Conservation (phyloP, 2,329 filamentous ascomycete species). For the Aspergillus novoparasiticus region DNA sequence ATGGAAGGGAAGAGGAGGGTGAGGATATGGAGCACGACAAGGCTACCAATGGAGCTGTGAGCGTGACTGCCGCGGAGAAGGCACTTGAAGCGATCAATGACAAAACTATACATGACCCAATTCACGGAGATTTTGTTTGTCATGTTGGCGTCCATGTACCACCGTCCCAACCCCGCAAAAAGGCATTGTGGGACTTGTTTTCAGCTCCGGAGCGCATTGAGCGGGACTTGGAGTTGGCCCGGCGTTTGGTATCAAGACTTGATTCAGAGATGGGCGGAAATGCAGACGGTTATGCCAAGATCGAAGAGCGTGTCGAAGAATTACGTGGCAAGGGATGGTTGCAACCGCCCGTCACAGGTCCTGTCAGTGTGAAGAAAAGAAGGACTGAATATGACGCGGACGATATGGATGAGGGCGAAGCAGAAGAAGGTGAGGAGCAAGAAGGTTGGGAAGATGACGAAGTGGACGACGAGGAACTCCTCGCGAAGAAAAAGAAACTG, state of each 20-base stretch:
- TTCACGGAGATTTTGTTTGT: conserved; percentile 93
- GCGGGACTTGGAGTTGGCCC: conserved; percentile 81
- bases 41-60: conserved; percentile 34
- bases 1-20: conserved; percentile 69
- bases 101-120: conserved; percentile 94
- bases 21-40: conserved; percentile 52
- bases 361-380: conserved; percentile 56
- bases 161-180: conserved; percentile 82
- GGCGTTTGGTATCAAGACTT: conserved; percentile 78
- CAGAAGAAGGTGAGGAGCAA: conserved; percentile 80
- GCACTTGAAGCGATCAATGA: conserved; percentile 94
- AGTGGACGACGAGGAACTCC: conserved; percentile 82
- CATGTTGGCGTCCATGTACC: conserved; percentile 96
- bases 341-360: conserved; percentile 59
- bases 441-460: conserved; percentile 70
- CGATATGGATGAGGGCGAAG: conserved; percentile 57
- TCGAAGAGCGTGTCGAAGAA: conserved; percentile 85
- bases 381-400: conserved; percentile 51
- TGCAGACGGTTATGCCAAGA: conserved; percentile 74
- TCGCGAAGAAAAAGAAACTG: conserved; percentile 94
- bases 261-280: conserved; percentile 79
- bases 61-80: conserved; percentile 69
- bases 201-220: conserved; percentile 92
- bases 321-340: conserved; percentile 75
- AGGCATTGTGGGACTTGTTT: conserved; percentile 95